Conservation (phyloP, 805 yeast genomes). For the Saccharomycopsis capsularis region DNA sequence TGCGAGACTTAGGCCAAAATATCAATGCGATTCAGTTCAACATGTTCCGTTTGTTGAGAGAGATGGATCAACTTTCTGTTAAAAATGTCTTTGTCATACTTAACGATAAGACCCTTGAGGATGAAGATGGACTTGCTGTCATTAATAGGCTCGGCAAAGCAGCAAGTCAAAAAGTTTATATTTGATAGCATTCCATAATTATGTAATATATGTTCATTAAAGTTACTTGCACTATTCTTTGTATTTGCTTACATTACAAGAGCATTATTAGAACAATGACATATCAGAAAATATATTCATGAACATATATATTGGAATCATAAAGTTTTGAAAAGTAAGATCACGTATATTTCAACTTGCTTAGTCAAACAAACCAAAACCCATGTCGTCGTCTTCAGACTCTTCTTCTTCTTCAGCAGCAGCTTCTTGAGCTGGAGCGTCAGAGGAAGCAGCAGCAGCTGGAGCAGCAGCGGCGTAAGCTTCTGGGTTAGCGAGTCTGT, state of each 20-base stretch:
- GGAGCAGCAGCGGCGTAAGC: conserved; percentile 99
- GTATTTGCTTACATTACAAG: background rate
- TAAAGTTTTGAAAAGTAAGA: too few species aligned
- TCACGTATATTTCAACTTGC: too few species aligned
- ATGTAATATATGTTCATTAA: background rate
- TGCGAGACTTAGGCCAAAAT: conserved; percentile 36
- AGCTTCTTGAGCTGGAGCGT: conserved; percentile 60
- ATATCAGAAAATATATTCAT: too few species aligned
- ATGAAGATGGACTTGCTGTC: conserved; percentile 77
- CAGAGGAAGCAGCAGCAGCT: conserved; percentile 74
- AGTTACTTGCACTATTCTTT: background rate
- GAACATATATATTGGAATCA: too few species aligned
- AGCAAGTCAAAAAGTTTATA: conserved; percentile 45
- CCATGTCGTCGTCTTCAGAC: conserved; percentile 79
- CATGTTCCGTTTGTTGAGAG: conserved; percentile 65
- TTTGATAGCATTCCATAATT: background rate
- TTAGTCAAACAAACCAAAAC: conserved; percentile 98
- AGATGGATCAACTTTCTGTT: conserved; percentile 62
- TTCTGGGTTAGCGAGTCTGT: conserved; percentile 99
- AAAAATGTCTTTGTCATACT: conserved; percentile 58
- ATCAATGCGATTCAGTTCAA: conserved; percentile 66
- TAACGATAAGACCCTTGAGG: conserved; percentile 60
- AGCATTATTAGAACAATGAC: background rate
- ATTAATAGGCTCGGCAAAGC: conserved; percentile 90
- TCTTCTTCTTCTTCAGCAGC: conserved; percentile 72